Percentiles rank a stretch among this genome's conserved stretches.
phyloP scores from a whole-genome alignment of 2,329 filamentous ascomycete genomes.

The Neoascochyta sp. region DNA sequence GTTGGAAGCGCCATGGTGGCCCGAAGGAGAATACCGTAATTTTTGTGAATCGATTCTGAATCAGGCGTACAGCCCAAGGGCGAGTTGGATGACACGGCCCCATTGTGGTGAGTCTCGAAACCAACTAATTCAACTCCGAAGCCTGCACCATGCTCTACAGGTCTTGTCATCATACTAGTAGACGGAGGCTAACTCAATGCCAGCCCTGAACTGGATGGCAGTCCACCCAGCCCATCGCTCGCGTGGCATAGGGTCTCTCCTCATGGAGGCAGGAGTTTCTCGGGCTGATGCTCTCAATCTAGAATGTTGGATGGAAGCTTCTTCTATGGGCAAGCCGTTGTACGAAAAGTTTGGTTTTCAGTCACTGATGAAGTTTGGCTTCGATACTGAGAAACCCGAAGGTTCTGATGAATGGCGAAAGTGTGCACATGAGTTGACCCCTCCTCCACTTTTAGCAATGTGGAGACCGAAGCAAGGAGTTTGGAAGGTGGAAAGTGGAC shows the following conservation, averaged over 20 bases:
- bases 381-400: constrained; percentile 23
- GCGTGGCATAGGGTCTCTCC: constrained; percentile 34
- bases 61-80: constrained; percentile 29
- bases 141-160: no score
- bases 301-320: constrained; percentile 40
- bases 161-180: no score
- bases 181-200: constrained; percentile 10
- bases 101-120: constrained; percentile 32
- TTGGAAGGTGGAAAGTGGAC: constrained; percentile 11
- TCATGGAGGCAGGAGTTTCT: constrained; percentile 34
- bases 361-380: constrained; percentile 26
- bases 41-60: constrained; percentile 35
- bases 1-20: constrained; percentile 35
- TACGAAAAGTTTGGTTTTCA: constrained; percentile 36
- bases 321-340: constrained; percentile 34
- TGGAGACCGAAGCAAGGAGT: constrained; percentile 29
- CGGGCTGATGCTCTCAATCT: constrained; percentile 34
- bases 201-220: constrained; percentile 38
- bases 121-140: no score
- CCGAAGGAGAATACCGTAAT: constrained; percentile 29
- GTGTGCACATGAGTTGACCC: constrained; percentile 33
- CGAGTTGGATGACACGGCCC: constrained; percentile 32
- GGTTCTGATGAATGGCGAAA: constrained; percentile 32
- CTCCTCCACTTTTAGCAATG: constrained; percentile 28
- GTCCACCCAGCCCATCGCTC: constrained; percentile 36